Evolutionary conservation across 1,139 yeast genomes (phyloP).

Genomic region (Zygosaccharomyces pseudobailii): DNA sequence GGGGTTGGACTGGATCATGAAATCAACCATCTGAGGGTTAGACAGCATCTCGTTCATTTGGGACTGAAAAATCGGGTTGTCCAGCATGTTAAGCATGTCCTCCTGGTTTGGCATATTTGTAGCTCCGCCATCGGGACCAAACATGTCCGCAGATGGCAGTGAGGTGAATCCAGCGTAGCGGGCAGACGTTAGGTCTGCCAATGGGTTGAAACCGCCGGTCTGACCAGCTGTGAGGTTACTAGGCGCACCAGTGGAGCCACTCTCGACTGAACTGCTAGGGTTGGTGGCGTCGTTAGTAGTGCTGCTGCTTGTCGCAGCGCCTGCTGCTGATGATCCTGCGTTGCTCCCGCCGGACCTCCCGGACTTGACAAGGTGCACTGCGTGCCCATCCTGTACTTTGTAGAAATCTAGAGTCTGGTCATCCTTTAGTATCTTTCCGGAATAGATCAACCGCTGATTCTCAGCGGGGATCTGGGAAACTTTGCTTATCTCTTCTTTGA

Average conservation of each 20-base stretch:
- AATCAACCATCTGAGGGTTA: slow-evolving; percentile 80
- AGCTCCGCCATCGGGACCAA: slow-evolving; percentile 96
- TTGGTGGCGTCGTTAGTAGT: slow-evolving; percentile 9
- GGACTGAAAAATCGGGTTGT: slow-evolving; percentile 74
- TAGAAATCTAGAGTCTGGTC: slow-evolving; percentile 66
- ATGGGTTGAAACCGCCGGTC: slow-evolving; percentile 80
- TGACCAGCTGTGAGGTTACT: slow-evolving; percentile 75
- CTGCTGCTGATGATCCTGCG: slow-evolving; percentile 17
- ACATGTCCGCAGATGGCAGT: slow-evolving; percentile 81
- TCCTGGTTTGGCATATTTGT: slow-evolving; percentile 63
- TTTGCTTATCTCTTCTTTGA: slow-evolving; percentile 61
- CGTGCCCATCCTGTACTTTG: slow-evolving; percentile 80
- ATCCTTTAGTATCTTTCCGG: slow-evolving; percentile 91
- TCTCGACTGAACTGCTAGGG: slow-evolving; percentile 1
- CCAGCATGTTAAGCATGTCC: slow-evolving; percentile 68
- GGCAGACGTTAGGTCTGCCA: slow-evolving; percentile 91
- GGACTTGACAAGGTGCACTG: slow-evolving; percentile 78
- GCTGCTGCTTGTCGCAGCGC: slow-evolving; percentile 11
- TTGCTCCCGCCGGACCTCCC: slow-evolving; percentile 44
- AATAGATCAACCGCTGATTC: slow-evolving; percentile 82
- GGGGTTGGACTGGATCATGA: slow-evolving; percentile 76
- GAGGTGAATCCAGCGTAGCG: slow-evolving; percentile 87
- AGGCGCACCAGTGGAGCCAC: slow-evolving; percentile 44
- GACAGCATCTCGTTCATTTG: slow-evolving; percentile 73
- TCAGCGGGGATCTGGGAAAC: slow-evolving; percentile 63